Conservation (phyloP, 176 grass and related monocot genomes). For the Thalia dealbata region DNA sequence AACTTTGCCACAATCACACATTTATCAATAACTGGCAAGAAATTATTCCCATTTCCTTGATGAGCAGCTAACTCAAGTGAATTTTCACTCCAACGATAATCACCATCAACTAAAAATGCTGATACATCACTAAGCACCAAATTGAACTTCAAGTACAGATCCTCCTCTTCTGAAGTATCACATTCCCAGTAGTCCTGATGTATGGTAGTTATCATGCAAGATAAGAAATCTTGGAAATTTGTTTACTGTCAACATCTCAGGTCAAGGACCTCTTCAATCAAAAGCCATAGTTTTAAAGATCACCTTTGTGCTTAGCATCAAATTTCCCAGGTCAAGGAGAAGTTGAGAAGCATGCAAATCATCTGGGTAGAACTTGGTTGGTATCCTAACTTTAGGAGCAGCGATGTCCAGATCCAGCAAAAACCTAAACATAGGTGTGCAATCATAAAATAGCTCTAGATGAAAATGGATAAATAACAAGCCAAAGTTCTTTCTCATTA, state of each 20-base stretch:
- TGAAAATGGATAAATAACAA: neutral
- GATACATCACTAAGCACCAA: slow-evolving; percentile 88
- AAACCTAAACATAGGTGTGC: slow-evolving; percentile 45
- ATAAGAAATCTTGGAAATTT: neutral
- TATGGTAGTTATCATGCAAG: slow-evolving; percentile 23
- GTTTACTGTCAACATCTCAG: neutral
- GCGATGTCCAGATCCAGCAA: slow-evolving; percentile 93
- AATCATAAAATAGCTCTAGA: neutral
- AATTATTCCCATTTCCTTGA: slow-evolving; percentile 18
- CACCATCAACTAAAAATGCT: slow-evolving; percentile 93
- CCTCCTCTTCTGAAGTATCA: slow-evolving; percentile 53
- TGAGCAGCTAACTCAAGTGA: slow-evolving; percentile 23
- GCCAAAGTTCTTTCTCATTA: too few species aligned
- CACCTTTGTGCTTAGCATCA: slow-evolving; percentile 79
- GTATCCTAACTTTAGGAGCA: slow-evolving; percentile 93
- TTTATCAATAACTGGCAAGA: slow-evolving; percentile 87
- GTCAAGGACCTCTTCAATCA: neutral
- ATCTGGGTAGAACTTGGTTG: slow-evolving; percentile 79
- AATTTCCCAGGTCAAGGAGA: slow-evolving; percentile 89
- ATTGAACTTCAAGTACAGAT: slow-evolving; percentile 96
- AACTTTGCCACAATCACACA: slow-evolving; percentile 85
- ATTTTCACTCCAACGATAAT: slow-evolving; percentile 64
- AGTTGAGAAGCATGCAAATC: slow-evolving; percentile 78
- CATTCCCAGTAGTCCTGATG: slow-evolving; percentile 81
- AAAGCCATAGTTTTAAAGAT: slow-evolving; percentile 16